These are phyloP conservation scores for Corchorus capsularis DNA, from an alignment of 345 rosid species.

Conservation along the genomic window DNA sequence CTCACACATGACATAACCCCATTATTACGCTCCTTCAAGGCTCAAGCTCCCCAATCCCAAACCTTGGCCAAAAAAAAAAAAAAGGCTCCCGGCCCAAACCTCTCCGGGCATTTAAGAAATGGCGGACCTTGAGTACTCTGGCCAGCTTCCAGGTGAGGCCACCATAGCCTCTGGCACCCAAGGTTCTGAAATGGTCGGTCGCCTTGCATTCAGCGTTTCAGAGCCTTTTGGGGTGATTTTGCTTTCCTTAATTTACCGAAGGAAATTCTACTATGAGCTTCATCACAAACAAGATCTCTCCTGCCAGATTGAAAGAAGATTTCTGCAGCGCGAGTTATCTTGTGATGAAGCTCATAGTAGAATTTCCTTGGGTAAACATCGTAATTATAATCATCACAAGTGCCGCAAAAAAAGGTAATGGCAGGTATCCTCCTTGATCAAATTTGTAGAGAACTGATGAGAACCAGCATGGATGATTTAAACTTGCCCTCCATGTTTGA, in stretches of 20 bases:
- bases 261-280: constrained; percentile 47
- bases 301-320: too few species aligned
- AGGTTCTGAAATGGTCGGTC: not conserved
- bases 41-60: too few species aligned
- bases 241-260: constrained; percentile 23
- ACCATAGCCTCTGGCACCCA: too few species aligned
- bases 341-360: constrained; percentile 47
- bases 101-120: too few species aligned
- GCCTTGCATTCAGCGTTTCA: constrained; percentile 4
- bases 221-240: not conserved
- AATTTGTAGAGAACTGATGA: constrained; percentile 55
- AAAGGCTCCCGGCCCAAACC: too few species aligned
- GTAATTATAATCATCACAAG: constrained; percentile 35
- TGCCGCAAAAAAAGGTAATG: constrained; percentile 38
- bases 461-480: constrained; percentile 44
- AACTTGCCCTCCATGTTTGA: constrained; percentile 51
- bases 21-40: too few species aligned
- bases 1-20: too few species aligned
- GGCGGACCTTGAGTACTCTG: too few species aligned
- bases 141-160: too few species aligned
- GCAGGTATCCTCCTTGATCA: constrained; percentile 50
- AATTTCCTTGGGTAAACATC: constrained; percentile 42
- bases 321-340: too few species aligned
- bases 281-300: too few species aligned
- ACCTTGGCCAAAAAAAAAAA: too few species aligned